Conservation (phyloP, 2,329 filamentous ascomycete species). For the Fusarium chaquense region DNA sequence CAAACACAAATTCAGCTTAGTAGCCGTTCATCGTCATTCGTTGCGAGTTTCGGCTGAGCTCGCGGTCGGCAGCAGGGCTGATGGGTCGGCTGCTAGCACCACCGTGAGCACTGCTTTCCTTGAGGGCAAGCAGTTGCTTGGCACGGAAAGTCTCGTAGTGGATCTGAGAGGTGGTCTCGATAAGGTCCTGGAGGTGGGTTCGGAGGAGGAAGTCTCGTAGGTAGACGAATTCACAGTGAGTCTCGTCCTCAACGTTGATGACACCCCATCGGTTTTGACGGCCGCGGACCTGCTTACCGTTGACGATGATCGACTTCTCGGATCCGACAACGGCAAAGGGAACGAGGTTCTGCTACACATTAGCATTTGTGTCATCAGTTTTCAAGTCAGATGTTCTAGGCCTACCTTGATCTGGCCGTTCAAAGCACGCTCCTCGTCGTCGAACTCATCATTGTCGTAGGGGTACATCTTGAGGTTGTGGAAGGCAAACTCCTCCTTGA, state of each 20-base stretch:
- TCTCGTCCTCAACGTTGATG: conserved; percentile 99
- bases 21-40: conserved; percentile 99
- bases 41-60: conserved; percentile 96
- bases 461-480: conserved; percentile 99
- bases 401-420: conserved; percentile 96
- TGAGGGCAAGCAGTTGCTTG: conserved; percentile 96
- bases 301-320: conserved; percentile 97
- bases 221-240: conserved; percentile 99
- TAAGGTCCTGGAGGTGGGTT: conserved; percentile 97
- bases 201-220: conserved; percentile 98
- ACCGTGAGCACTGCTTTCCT: conserved; percentile 94
- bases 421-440: conserved; percentile 93
- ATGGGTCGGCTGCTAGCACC: conserved; percentile 86
- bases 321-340: conserved; percentile 98
- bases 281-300: conserved; percentile 95
- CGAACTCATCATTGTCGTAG: conserved; percentile 99
- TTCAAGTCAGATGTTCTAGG: not conserved
- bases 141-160: conserved; percentile 99
- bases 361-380: conserved; percentile 47
- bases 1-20: conserved; percentile 63
- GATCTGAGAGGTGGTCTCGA: conserved; percentile 99
- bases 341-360: conserved; percentile 78
- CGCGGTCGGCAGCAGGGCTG: conserved; percentile 92
- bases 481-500: conserved; percentile 99
- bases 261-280: conserved; percentile 99